Percentiles rank a stretch among this genome's conserved stretches.
phyloP scores from a whole-genome alignment of 2,329 filamentous ascomycete species.

The Dactylellina parvicollis region DNA sequence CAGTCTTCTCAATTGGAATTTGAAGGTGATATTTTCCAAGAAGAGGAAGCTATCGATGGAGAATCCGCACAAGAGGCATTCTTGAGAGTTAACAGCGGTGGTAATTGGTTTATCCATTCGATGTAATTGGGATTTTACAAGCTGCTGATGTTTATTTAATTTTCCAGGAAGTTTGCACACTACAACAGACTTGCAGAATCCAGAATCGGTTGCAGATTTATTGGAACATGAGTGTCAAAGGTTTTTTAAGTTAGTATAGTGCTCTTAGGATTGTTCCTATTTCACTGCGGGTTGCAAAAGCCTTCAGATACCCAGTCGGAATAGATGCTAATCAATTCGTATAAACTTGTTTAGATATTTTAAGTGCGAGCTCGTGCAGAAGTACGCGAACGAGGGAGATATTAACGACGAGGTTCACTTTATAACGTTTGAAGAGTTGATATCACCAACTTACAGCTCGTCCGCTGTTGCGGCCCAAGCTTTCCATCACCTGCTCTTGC shows the following conservation, averaged over 20 bases:
- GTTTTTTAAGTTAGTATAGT: constrained; percentile 55
- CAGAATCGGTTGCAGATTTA: constrained; percentile 53
- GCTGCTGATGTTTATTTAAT: neutral
- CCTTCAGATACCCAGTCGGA: no score
- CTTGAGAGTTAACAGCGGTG: constrained; percentile 54
- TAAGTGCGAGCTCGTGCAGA: constrained; percentile 3
- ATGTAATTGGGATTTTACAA: neutral
- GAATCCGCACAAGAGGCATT: constrained; percentile 26
- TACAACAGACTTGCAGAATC: constrained; percentile 49
- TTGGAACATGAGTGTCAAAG: constrained; percentile 55
- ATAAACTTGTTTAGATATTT: constrained; percentile 16
- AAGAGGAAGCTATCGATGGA: constrained; percentile 41
- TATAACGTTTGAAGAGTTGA: constrained; percentile 56
- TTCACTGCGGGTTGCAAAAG: no score
- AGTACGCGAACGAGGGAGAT: constrained; percentile 8
- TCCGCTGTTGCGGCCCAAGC: constrained; percentile 55
- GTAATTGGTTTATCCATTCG: constrained; percentile 38
- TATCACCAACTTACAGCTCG: constrained; percentile 51
- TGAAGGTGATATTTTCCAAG: constrained; percentile 19
- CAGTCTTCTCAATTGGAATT: neutral
- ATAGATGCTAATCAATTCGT: no score
- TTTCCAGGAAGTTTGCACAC: neutral
- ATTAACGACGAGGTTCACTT: constrained; percentile 25
- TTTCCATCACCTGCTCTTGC: constrained; percentile 56
- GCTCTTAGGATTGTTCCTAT: neutral